Evolutionary conservation across 345 rosid genomes (phyloP), one percentile per base, ranked within the genome.

Genomic region (Sonneratia alba): DNA sequence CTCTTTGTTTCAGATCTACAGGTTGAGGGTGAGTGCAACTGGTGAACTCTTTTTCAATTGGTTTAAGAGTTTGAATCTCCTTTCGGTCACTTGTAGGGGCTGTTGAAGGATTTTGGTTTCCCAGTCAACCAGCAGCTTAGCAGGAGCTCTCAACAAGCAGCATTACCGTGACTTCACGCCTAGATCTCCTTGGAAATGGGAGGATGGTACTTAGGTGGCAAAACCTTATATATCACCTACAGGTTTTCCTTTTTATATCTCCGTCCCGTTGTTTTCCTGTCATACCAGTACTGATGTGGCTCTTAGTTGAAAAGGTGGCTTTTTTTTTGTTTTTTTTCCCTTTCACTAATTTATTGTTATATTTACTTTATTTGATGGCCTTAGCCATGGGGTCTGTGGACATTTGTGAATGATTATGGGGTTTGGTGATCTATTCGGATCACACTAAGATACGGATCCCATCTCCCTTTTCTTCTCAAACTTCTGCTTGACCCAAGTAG

Each of bases 61-160:
- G 57, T n/a, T 22, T 21, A 57, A 1, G 12, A 61, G 55, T 48
- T 61, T 12, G 55, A 65, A 9, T 47, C 15, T 47, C 71, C 61
- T 75, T 62, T 69, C 70, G 47, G 78, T 63, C 45, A 68, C 68
- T 38, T 72, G 56, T 89, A 89, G 98, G 96, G 92, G 34, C 77
- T 89, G 78, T 84, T 86, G 70, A 70, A 81, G 71, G 76, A 83
- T 67, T 81, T 86, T 0, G 95, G 97, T 42, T 89, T 91, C 75
- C 83, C 79, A 19, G 75, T 76, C 66, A 79, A 76, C 59, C 73
- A 74, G 75, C 77, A 55, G 49, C 71, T 67, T 69, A 42, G 40
- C 73, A 59, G 48, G 62, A 69, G 67, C 72, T 8, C 48, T 36
- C 14, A 61, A 6, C 56, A 74, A 12, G 62, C 74, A 49, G 47